phyloP scores from a whole-genome alignment of 1,139 yeast genomes.

The Pichia sp. region DNA sequence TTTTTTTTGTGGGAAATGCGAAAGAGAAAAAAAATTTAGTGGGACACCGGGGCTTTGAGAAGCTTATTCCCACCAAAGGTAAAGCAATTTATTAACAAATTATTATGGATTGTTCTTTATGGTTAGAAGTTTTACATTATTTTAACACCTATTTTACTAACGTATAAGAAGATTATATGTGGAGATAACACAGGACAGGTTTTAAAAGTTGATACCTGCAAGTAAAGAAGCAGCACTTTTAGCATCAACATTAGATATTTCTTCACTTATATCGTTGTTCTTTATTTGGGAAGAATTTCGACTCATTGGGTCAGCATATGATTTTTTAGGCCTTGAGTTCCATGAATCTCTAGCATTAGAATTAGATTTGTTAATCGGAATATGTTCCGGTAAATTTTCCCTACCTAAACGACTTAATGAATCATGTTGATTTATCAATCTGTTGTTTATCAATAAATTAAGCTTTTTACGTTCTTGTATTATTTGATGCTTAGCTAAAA shows the following conservation, averaged over 20 bases:
- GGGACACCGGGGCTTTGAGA: too few relatives aligned
- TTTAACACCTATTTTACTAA: too few relatives aligned
- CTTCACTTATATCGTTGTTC: constrained; percentile 29
- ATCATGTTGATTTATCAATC: constrained; percentile 67
- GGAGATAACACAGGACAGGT: not conserved
- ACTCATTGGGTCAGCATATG: constrained; percentile 2
- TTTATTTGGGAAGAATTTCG: constrained; percentile 21
- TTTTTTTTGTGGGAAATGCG: too few relatives aligned
- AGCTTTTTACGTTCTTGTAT: constrained; percentile 83
- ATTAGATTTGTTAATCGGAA: too few relatives aligned
- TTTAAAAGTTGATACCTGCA: constrained; percentile 66
- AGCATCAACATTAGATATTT: constrained; percentile 54
- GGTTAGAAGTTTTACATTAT: too few relatives aligned
- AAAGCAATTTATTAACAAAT: too few relatives aligned
- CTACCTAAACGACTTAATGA: constrained; percentile 78
- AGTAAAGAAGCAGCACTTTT: constrained; percentile 73
- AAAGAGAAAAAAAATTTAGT: too few relatives aligned
- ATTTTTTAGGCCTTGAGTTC: constrained; percentile 26
- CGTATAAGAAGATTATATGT: too few relatives aligned
- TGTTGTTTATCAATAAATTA: constrained; percentile 65
- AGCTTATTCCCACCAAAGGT: too few relatives aligned
- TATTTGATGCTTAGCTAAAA: constrained; percentile 63
- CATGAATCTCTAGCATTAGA: constrained; percentile 24
- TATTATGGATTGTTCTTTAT: too few relatives aligned
- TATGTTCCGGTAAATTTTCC: constrained; percentile 35